Evolutionary conservation across 176 grass and related monocot species (phyloP).

Genomic region (Hordeum vulgare): DNA sequence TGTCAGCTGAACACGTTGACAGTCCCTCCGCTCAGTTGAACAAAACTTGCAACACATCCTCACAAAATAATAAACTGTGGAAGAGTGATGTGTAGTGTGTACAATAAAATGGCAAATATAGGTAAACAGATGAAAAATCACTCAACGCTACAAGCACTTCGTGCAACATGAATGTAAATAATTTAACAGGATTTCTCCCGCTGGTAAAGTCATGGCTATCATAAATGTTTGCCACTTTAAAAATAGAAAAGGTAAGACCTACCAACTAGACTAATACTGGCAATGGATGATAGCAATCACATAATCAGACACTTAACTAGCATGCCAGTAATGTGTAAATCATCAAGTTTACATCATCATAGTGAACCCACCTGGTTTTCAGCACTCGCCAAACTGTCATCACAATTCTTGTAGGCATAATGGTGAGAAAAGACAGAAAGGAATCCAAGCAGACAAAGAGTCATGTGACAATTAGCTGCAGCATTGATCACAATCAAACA

Average conservation of each 20-base stretch:
- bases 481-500: conserved; percentile 57
- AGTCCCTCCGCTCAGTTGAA: conserved; percentile 92
- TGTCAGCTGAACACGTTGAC: conserved; percentile 68
- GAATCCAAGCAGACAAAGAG: conserved; percentile 95
- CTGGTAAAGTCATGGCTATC: neutral
- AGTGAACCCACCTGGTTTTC: conserved; percentile 53
- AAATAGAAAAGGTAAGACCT: neutral
- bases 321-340: neutral
- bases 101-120: neutral
- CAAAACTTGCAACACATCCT: conserved; percentile 96
- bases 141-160: neutral
- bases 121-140: neutral
- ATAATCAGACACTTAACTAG: neutral
- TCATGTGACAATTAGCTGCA: conserved; percentile 83
- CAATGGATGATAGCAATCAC: conserved; percentile 4
- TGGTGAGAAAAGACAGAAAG: conserved; percentile 83
- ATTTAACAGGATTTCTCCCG: neutral
- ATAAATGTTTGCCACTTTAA: neutral
- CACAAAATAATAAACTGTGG: conserved; percentile 14
- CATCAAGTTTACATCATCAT: conserved; percentile 16
- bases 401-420: conserved; percentile 82
- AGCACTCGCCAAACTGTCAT: conserved; percentile 73
- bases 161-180: neutral
- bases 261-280: neutral
- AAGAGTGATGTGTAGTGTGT: neutral